phyloP scores from a whole-genome alignment of 2,329 filamentous ascomycete species.

The Colletotrichum euphorbiae region DNA sequence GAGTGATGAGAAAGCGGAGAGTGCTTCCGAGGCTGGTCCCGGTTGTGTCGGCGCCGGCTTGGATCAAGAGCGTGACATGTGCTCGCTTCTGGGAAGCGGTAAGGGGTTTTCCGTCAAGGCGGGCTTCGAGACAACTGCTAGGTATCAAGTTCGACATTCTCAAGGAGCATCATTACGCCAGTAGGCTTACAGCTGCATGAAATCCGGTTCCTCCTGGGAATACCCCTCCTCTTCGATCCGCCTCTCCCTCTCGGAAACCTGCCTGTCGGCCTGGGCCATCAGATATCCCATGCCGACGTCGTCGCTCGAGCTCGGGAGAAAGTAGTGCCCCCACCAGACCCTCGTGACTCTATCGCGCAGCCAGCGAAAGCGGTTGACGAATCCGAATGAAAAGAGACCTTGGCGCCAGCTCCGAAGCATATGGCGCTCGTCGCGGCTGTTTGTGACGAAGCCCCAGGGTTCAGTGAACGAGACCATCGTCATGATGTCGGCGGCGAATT shows the following conservation, averaged over 20 bases:
- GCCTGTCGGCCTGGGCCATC: constrained; percentile 24
- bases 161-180: too few species aligned
- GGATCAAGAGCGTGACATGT: constrained; percentile 26
- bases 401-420: constrained; percentile 27
- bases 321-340: not conserved
- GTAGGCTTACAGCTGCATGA: constrained; percentile 12
- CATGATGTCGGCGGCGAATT: constrained; percentile 34
- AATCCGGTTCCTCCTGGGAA: constrained; percentile 20
- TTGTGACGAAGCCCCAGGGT: constrained; percentile 25
- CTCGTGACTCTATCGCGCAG: constrained; percentile 13
- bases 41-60: constrained; percentile 31
- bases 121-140: constrained; percentile 17
- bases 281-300: constrained; percentile 29
- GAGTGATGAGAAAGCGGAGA: constrained; percentile 21
- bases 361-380: constrained; percentile 21
- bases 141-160: not conserved
- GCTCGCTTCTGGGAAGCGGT: constrained; percentile 18
- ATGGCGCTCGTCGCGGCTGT: constrained; percentile 26
- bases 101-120: constrained; percentile 18
- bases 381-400: constrained; percentile 17
- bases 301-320: constrained; percentile 20
- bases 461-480: constrained; percentile 28
- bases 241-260: constrained; percentile 16
- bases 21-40: constrained; percentile 29
- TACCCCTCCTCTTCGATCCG: constrained; percentile 13